These are phyloP conservation scores for Ogataea dorogensis DNA, from an alignment of 805 yeast genomes.

Conservation along the genomic window DNA sequence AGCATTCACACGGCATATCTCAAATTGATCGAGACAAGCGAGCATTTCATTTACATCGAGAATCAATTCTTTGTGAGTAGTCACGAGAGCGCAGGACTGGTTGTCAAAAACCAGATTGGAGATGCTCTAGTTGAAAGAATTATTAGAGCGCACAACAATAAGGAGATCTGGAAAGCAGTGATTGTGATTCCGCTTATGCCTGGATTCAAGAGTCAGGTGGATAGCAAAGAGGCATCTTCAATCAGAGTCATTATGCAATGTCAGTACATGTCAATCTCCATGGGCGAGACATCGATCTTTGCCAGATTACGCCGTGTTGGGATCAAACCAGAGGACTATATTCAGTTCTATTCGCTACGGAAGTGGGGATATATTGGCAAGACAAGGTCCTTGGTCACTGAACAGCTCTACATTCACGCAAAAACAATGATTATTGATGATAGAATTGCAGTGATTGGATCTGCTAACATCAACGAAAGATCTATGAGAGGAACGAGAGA, in stretches of 20 bases:
- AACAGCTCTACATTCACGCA: constrained; percentile 91
- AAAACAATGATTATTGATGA: constrained; percentile 92
- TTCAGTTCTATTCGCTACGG: constrained; percentile 86
- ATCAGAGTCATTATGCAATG: constrained; percentile 95
- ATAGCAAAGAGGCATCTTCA: constrained; percentile 90
- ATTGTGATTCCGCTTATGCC: constrained; percentile 96
- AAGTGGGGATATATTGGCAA: constrained; percentile 95
- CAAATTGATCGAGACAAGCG: constrained; percentile 85
- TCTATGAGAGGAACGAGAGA: constrained; percentile 94
- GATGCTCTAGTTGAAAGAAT: constrained; percentile 98
- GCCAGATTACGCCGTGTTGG: constrained; percentile 76
- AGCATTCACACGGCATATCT: constrained; percentile 92
- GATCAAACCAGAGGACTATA: constrained; percentile 85
- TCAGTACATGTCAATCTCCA: constrained; percentile 88
- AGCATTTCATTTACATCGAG: constrained; percentile 91
- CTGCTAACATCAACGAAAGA: constrained; percentile 95
- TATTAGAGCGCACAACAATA: constrained; percentile 77
- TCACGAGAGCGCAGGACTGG: constrained; percentile 80
- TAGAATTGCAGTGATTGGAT: constrained; percentile 88
- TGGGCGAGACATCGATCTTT: constrained; percentile 86
- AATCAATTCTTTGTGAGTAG: constrained; percentile 94
- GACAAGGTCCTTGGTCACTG: constrained; percentile 70
- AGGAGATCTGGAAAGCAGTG: constrained; percentile 83
- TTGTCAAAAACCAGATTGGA: constrained; percentile 84
- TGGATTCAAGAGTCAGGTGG: constrained; percentile 92